These are phyloP conservation scores for Thalassiosira oceanica DNA, from an alignment of 352 stramenopile genomes.

Conservation along the genomic window DNA sequence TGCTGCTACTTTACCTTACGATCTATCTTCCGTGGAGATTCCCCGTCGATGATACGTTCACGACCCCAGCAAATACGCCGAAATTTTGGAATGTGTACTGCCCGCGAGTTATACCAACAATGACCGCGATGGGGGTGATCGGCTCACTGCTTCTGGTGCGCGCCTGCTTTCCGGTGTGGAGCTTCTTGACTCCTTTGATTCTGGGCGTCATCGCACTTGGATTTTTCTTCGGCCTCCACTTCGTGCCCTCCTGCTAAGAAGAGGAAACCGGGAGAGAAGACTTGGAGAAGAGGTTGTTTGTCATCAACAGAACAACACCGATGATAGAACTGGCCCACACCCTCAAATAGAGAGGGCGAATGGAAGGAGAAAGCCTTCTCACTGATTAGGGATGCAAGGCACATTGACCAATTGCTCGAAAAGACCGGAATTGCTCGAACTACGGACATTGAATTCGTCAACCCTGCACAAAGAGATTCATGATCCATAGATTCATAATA, in stretches of 20 bases:
- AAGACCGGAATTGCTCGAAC: no score
- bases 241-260: slow-evolving; percentile 84
- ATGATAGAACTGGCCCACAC: no score
- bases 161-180: slow-evolving; percentile 89
- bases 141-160: slow-evolving; percentile 78
- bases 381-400: no score
- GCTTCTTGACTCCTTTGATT: slow-evolving; percentile 88
- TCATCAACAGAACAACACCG: no score
- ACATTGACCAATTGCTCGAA: no score
- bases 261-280: neutral
- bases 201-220: slow-evolving; percentile 88
- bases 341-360: no score
- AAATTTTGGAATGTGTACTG: slow-evolving; percentile 83
- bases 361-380: no score
- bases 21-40: slow-evolving; percentile 68
- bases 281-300: no score
- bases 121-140: slow-evolving; percentile 82
- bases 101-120: slow-evolving; percentile 87
- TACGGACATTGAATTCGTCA: no score
- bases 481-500: no score
- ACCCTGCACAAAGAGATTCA: no score
- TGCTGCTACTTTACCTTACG: slow-evolving; percentile 58
- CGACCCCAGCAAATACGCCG: slow-evolving; percentile 48
- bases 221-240: slow-evolving; percentile 90
- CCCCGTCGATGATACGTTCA: slow-evolving; percentile 23